Conservation (phyloP, 2,329 filamentous ascomycete species). For the Cercospora canescens region DNA sequence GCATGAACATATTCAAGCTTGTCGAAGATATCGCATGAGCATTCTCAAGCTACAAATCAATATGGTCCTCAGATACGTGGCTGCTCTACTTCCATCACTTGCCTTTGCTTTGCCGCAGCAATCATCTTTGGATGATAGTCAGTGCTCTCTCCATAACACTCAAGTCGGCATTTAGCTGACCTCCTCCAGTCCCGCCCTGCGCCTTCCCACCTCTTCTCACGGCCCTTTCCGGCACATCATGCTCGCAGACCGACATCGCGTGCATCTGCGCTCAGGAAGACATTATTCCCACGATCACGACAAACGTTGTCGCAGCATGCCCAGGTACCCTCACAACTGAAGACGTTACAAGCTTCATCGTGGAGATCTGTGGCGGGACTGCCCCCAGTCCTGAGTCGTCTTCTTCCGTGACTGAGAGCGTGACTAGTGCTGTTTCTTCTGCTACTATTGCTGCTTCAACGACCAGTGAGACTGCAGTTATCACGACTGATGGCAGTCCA, state of each 20-base stretch:
- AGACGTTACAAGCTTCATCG: constrained; percentile 9
- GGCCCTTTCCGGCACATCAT: constrained; percentile 16
- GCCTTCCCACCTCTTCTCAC: constrained; percentile 17
- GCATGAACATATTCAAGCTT: background rate
- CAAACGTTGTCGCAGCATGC: constrained; percentile 16
- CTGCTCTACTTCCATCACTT: constrained; percentile 9
- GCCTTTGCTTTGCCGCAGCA: constrained; percentile 16
- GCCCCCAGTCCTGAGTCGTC: background rate
- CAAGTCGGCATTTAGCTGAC: background rate
- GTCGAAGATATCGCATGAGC: background rate
- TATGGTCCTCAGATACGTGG: constrained; percentile 13
- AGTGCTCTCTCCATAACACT: background rate
- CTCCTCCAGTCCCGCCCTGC: constrained; percentile 18
- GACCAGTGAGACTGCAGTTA: background rate
- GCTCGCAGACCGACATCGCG: constrained; percentile 12
- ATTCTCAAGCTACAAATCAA: background rate
- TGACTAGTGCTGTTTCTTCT: background rate
- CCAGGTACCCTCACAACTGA: constrained; percentile 4
- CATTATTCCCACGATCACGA: constrained; percentile 12
- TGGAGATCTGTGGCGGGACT: background rate
- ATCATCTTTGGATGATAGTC: background rate
- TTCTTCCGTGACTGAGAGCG: background rate
- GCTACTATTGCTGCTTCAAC: background rate
- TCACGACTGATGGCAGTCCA: background rate
- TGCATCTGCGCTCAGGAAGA: constrained; percentile 21